Percentiles rank a stretch among this genome's conserved stretches.
Evolutionary conservation across 495 filamentous ascomycete genomes (phyloP).

Genomic region (Aspergillus heteromorphus): DNA sequence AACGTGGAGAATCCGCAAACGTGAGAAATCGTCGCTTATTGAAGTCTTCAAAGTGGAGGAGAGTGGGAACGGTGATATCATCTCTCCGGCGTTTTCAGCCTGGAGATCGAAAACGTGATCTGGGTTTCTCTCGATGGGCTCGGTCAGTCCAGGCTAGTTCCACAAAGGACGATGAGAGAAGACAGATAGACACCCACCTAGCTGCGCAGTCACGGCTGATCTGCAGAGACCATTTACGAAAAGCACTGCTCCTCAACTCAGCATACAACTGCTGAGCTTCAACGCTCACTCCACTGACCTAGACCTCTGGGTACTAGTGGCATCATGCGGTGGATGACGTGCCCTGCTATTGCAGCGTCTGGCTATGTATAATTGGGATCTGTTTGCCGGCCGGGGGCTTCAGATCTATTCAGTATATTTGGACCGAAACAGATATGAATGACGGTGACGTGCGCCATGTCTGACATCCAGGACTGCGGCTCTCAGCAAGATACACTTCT

Average conservation of each 20-base stretch:
- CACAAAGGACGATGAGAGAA: background rate
- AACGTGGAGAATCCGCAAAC: conserved; percentile 74
- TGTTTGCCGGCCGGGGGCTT: no score
- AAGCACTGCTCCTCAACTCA: background rate
- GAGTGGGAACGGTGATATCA: conserved; percentile 66
- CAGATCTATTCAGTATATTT: no score
- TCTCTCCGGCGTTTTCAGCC: conserved; percentile 68
- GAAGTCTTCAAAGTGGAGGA: conserved; percentile 70
- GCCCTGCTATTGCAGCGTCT: no score
- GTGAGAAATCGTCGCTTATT: conserved; percentile 49
- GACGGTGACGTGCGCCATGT: no score
- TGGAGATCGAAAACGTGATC: conserved; percentile 50
- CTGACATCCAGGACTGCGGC: background rate
- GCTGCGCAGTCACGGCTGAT: background rate
- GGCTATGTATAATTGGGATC: no score
- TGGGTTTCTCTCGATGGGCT: background rate
- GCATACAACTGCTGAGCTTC: no score
- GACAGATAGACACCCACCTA: background rate
- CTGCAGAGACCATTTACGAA: background rate
- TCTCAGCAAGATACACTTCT: background rate
- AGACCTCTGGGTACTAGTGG: no score
- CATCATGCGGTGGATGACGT: no score
- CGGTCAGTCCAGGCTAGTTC: background rate
- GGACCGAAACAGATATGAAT: no score
- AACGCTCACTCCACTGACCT: no score